Base-by-base conservation (phyloP, 306 rosid genomes). In the Alnus glutinosa region DNA sequence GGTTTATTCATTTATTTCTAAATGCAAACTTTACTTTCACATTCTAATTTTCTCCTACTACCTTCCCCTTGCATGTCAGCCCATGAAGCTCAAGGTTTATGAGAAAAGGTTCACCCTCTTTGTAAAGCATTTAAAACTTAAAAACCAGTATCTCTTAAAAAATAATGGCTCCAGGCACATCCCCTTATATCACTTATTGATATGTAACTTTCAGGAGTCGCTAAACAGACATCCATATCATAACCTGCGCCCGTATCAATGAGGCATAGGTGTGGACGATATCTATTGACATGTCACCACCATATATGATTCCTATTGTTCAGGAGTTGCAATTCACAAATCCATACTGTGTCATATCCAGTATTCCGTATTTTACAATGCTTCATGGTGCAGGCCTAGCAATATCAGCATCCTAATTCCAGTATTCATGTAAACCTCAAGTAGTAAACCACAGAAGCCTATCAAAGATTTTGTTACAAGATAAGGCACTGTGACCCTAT, bases 401-500 rank as follows among this genome's bases (percentile, higher is more conserved):
- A 55, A 5, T 19, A 44, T 28, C 70, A 19, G 68, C 70, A 75
- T 9, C 28, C 52, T 50, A n/a, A 75, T 6, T 39, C 34, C 11
- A 50, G 14, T 5, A 58, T 55, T 74, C 42, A 6, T 39, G 50
- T 16, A 74, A 28, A 34, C 73, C 48, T 72, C 77, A 70, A 76
- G 61, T 75, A 51, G 73, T 75, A 49, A 81, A 77, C 77, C 52
- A 78, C 54, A 81, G 42, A 61, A 78, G 71, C 76, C 42, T 37
- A 78, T 57, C 72, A 75, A 68, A 78, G 70, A 85, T 49, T 61
- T 37, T 76, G 18, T 49, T 16, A 3, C 72, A 68, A 39, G 32
- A 39, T 67, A 44, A 23, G 9, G 39, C 12, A 30, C 34, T 28
- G 66, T 28, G 47, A 9, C 72, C 51, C 30, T 76, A 73, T 62